Base-by-base conservation (phyloP, 495 filamentous ascomycete species). In the Bathelium albidoporum region DNA sequence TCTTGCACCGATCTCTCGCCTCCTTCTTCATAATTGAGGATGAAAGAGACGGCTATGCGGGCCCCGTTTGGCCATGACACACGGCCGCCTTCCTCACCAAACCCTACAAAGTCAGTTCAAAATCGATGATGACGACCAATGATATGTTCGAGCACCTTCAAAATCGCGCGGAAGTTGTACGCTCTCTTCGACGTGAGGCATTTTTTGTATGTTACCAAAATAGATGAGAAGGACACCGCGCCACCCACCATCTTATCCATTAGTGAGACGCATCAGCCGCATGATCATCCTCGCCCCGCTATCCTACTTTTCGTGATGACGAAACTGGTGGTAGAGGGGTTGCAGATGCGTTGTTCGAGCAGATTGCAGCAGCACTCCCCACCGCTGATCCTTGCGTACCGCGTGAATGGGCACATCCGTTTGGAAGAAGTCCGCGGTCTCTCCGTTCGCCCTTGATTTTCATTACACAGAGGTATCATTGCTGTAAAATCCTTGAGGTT, bases 1-100 rank as follows among this genome's bases (percentile, higher is more conserved):
- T 73, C 71, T 31, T 63, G 59, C 36, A 71, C 58, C 55, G 58
- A 65, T 24, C 69, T 69, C 55, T 73, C 69, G 63, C 71, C 71
- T 36, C 71, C 66, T 62, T 71, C 69, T 64, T 72, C 70, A 65
- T 73, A 73, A 62, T 73, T 73, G 28, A 73, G 68, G 59, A 73
- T 69, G 71, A 73, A 73, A 14, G 69, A 71, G 22, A 73, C 62
- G 11, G 71, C 69, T 32, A 73, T 73, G 18, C 71, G 66, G 28
- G 71, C 71, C 20, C 61, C 59, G 45, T 73, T 73, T 31, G 71
- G 71, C 69, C 71, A 73, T 66, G 70, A 44, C 64, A 64, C 67
- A 44, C 68, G 65, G 44, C 62, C 61, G 18, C 61, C 31, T 16
- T 55, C 71, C 52, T 65, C 59, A 20, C 69, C 67, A 61, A 73